Evolutionary conservation across 805 yeast genomes (phyloP).

Genomic region (Saturnispora dispora): DNA sequence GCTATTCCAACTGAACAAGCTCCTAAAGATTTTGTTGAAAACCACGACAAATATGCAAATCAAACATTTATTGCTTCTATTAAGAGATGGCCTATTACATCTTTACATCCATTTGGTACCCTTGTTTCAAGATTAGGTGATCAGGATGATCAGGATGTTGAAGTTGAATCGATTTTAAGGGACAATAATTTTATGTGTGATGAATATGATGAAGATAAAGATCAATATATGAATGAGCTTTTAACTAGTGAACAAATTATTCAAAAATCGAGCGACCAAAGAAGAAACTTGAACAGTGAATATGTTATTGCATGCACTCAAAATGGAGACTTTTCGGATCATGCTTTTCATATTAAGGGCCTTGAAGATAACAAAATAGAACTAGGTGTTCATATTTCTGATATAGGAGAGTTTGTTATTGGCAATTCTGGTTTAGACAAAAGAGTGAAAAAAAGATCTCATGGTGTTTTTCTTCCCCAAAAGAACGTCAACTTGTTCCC

Average conservation of each 20-base stretch:
- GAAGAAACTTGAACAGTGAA: constrained; percentile 50
- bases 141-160: constrained; percentile 66
- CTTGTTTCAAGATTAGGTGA: constrained; percentile 79
- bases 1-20: constrained; percentile 99
- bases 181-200: constrained; percentile 78
- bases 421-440: constrained; percentile 75
- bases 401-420: constrained; percentile 61
- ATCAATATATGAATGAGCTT: constrained; percentile 30
- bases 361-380: constrained; percentile 54
- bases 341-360: constrained; percentile 73
- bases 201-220: constrained; percentile 50
- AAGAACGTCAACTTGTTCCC: constrained; percentile 62
- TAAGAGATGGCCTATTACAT: constrained; percentile 98
- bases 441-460: constrained; percentile 82
- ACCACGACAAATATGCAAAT: constrained; percentile 73
- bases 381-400: constrained; percentile 80
- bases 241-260: constrained; percentile 30
- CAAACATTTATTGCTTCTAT: constrained; percentile 88
- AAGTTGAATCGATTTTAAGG: constrained; percentile 79
- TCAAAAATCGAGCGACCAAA: constrained; percentile 21
- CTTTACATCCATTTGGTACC: constrained; percentile 96
- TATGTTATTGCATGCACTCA: constrained; percentile 58
- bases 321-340: constrained; percentile 53
- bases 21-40: constrained; percentile 89
- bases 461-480: constrained; percentile 83